phyloP scores from a whole-genome alignment of 140 eudicot species.

The Flaveria floridana region DNA sequence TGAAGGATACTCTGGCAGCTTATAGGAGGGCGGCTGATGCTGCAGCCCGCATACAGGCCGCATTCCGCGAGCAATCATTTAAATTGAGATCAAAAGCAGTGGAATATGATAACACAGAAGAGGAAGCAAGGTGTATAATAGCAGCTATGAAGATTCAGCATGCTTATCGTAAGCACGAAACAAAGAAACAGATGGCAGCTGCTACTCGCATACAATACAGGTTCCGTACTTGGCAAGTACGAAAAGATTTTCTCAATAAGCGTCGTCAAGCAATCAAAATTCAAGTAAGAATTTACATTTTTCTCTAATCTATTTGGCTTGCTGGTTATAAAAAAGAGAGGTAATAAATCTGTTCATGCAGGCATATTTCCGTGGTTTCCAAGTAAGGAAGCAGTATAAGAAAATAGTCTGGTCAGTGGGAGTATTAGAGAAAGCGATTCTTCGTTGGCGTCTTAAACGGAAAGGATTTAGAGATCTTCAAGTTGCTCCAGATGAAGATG shows the following conservation, averaged over 20 bases:
- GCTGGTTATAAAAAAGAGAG: background rate
- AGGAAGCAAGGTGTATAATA: slow-evolving; percentile 73
- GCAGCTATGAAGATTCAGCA: slow-evolving; percentile 99
- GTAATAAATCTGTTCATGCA: slow-evolving; percentile 32
- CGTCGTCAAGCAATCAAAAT: slow-evolving; percentile 82
- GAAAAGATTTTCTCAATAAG: slow-evolving; percentile 71
- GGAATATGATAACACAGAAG: slow-evolving; percentile 59
- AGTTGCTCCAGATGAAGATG: slow-evolving; percentile 39
- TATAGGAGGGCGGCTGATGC: slow-evolving; percentile 97
- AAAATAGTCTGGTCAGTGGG: slow-evolving; percentile 91
- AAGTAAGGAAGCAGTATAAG: slow-evolving; percentile 70
- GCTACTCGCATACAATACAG: slow-evolving; percentile 82
- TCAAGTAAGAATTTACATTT: slow-evolving; percentile 55
- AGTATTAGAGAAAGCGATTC: slow-evolving; percentile 79
- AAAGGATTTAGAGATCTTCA: slow-evolving; percentile 87
- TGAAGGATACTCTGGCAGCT: slow-evolving; percentile 87
- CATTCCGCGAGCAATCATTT: slow-evolving; percentile 75
- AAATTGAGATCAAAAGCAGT: slow-evolving; percentile 58
- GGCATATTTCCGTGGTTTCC: slow-evolving; percentile 86
- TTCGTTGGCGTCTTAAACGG: slow-evolving; percentile 83
- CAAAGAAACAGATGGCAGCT: slow-evolving; percentile 63
- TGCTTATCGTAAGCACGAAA: slow-evolving; percentile 71
- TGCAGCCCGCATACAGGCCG: slow-evolving; percentile 93
- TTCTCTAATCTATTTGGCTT: background rate
- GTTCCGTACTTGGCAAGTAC: slow-evolving; percentile 84